Conservation (phyloP, 2,329 filamentous ascomycete genomes). For the Xylariaceae sp. region DNA sequence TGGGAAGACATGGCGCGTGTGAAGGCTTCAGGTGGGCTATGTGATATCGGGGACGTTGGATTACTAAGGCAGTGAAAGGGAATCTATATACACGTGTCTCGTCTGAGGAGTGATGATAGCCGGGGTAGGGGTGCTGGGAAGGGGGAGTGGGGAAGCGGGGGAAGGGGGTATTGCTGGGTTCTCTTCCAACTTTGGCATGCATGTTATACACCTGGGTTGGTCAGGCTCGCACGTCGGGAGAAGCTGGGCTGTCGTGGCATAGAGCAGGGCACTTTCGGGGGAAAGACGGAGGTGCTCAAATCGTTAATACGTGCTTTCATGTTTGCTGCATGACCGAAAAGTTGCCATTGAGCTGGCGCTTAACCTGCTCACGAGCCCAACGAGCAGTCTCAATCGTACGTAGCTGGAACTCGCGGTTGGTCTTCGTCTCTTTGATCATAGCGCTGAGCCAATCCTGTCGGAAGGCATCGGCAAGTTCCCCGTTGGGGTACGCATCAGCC, state of each 20-base stretch:
- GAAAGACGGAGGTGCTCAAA: slow-evolving; percentile 16
- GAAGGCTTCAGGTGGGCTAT: slow-evolving; percentile 21
- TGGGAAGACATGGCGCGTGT: slow-evolving; percentile 21
- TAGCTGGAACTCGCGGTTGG: slow-evolving; percentile 76
- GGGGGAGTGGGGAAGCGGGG: slow-evolving; percentile 5
- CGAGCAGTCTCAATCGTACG: slow-evolving; percentile 91
- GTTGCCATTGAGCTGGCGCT: slow-evolving; percentile 67
- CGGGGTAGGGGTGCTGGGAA: slow-evolving; percentile 12
- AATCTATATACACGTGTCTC: slow-evolving; percentile 32
- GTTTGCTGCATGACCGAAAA: slow-evolving; percentile 48
- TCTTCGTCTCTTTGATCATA: slow-evolving; percentile 87
- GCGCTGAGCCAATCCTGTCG: slow-evolving; percentile 83
- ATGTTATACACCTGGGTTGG: slow-evolving; percentile 23
- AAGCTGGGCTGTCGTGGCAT: slow-evolving; percentile 25
- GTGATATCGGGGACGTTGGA: slow-evolving; percentile 30
- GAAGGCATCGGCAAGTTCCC: slow-evolving; percentile 79
- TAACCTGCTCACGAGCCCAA: slow-evolving; percentile 96
- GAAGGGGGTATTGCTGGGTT: slow-evolving; percentile 24
- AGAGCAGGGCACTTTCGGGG: slow-evolving; percentile 16
- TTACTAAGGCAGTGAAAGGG: slow-evolving; percentile 28
- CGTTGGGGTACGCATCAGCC: slow-evolving; percentile 86
- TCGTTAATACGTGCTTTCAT: slow-evolving; percentile 29
- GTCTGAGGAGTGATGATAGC: slow-evolving; percentile 15
- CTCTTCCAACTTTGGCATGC: slow-evolving; percentile 27
- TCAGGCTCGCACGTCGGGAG: slow-evolving; percentile 27